Percentiles rank a stretch among this genome's conserved stretches.
phyloP scores from a whole-genome alignment of 75 land plant species.

The Isoetes taiwanensis region DNA sequence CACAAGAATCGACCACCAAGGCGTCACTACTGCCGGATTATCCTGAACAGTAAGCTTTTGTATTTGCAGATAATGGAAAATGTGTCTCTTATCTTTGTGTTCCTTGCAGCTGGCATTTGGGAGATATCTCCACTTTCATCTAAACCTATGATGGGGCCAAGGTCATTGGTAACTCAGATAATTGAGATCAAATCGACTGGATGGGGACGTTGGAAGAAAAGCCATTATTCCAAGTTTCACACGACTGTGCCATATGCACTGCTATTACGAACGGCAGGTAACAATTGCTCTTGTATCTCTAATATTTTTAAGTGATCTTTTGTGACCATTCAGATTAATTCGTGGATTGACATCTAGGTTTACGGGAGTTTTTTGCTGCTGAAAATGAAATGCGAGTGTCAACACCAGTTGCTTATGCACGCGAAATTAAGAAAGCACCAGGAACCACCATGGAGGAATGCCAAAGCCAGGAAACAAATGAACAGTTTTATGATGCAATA shows the following conservation, averaged over 20 bases:
- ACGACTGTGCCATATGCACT: constrained; percentile 3
- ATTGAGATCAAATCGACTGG: constrained; percentile 6
- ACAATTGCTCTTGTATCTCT: no score
- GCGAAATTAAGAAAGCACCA: no score
- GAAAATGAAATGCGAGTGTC: constrained; percentile 14
- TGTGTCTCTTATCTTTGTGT: no score
- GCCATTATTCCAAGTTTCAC: constrained; percentile 6
- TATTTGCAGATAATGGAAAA: neutral
- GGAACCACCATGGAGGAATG: constrained; percentile 14
- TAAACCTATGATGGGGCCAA: neutral
- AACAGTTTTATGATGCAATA: constrained; percentile 91
- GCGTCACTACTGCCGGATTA: neutral
- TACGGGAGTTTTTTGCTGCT: constrained; percentile 77
- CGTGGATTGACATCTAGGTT: constrained; percentile 27
- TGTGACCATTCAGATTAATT: no score
- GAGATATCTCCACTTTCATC: neutral
- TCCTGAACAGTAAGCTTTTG: neutral
- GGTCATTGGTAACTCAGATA: neutral
- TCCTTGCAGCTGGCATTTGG: neutral
- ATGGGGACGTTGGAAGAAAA: constrained; percentile 7
- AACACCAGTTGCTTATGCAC: neutral
- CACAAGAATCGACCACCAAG: neutral
- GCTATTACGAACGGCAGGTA: constrained; percentile 4
- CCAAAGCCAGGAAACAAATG: constrained; percentile 26
- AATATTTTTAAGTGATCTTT: no score